Conservation (phyloP, 768 basidiomycete genomes). For the Leccinum incarnatum region DNA sequence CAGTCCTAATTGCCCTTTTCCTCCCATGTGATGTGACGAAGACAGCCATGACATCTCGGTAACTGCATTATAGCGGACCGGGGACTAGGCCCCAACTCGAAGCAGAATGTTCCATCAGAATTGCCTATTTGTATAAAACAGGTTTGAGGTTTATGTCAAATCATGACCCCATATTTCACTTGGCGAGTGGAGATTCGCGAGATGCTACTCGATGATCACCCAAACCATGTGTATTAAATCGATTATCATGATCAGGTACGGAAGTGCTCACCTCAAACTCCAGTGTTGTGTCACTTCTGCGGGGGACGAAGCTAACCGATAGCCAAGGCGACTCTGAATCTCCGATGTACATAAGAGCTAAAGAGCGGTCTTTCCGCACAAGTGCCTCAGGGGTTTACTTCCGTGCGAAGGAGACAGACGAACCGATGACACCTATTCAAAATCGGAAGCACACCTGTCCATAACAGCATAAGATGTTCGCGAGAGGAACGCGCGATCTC, state of each 20-base stretch:
- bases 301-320: background rate
- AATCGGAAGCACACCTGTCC: background rate
- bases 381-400: background rate
- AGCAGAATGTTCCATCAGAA: background rate
- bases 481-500: background rate
- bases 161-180: background rate
- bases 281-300: background rate
- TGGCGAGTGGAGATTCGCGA: background rate
- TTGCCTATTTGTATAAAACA: background rate
- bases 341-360: background rate
- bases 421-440: background rate
- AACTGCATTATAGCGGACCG: background rate
- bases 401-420: background rate
- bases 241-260: background rate
- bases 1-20: background rate
- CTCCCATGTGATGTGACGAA: background rate
- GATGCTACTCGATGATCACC: background rate
- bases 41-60: background rate
- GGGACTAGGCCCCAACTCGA: background rate
- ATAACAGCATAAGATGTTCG: background rate
- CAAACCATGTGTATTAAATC: background rate
- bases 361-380: background rate
- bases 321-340: background rate
- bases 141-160: background rate
- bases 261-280: background rate